phyloP scores from a whole-genome alignment of 1,284 basidiomycete genomes.

The Ceratobasidium sp. region DNA sequence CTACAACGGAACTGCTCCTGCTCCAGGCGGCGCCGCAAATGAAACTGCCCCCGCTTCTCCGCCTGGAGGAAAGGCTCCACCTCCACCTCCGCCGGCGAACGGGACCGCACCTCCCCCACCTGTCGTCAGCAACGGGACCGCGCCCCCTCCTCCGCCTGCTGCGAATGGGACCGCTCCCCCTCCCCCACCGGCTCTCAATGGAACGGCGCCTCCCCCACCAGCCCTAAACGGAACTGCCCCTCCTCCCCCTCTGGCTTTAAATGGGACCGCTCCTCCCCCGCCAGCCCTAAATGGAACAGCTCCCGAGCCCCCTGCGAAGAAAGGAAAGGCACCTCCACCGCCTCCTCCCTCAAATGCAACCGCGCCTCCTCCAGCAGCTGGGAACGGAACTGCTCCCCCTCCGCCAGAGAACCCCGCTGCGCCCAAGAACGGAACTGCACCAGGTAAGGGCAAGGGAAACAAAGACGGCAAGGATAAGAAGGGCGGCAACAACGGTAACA shows the following conservation, averaged over 20 bases:
- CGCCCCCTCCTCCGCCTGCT: background rate
- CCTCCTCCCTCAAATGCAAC: background rate
- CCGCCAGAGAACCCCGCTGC: background rate
- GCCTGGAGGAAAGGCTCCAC: background rate
- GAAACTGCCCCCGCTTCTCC: constrained; percentile 1
- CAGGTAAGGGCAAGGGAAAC: background rate
- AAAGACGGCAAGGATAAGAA: background rate
- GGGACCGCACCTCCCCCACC: background rate
- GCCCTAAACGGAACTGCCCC: background rate
- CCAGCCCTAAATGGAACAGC: background rate
- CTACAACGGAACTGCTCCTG: background rate
- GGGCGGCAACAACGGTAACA: too few relatives aligned
- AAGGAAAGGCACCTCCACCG: background rate
- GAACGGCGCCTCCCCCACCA: background rate
- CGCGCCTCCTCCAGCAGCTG: background rate
- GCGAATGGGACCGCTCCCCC: background rate
- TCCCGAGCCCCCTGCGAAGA: background rate
- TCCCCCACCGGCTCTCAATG: background rate
- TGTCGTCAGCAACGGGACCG: background rate
- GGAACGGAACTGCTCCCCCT: background rate
- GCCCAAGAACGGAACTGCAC: background rate
- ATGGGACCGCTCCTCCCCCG: background rate
- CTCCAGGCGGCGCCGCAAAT: background rate
- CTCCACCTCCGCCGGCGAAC: background rate
- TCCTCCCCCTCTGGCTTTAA: background rate